A percentile compares a stretch with the other conserved stretches of the same genome.
Evolutionary conservation across 495 filamentous ascomycete genomes (phyloP).

Genomic region (Pyrenula aspistea): DNA sequence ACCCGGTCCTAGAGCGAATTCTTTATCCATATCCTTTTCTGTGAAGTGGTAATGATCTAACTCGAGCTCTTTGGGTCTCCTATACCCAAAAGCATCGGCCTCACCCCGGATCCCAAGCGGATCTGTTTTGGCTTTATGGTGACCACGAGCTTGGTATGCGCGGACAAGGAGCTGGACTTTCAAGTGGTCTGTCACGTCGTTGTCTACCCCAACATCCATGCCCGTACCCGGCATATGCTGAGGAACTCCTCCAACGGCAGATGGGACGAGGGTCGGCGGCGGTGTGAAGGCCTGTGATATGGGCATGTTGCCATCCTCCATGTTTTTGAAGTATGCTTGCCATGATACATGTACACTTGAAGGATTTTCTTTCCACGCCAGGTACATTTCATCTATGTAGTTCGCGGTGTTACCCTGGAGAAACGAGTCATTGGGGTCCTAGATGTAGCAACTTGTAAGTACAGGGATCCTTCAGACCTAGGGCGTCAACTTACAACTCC

Average conservation of each 20-base stretch:
- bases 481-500: constrained; percentile 33
- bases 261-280: constrained; percentile 80
- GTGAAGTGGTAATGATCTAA: constrained; percentile 90
- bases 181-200: constrained; percentile 89
- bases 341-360: constrained; percentile 93
- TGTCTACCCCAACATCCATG: constrained; percentile 53
- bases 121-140: constrained; percentile 96
- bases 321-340: constrained; percentile 99
- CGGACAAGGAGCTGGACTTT: constrained; percentile 95
- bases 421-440: constrained; percentile 90
- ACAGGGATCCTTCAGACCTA: constrained; percentile 2
- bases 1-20: constrained; percentile 86
- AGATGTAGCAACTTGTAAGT: constrained; percentile 7
- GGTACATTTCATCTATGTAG: constrained; percentile 99
- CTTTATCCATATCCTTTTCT: constrained; percentile 85
- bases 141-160: constrained; percentile 94
- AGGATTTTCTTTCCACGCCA: constrained; percentile 91
- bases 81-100: constrained; percentile 74
- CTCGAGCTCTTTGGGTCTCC: constrained; percentile 82
- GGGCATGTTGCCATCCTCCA: constrained; percentile 96
- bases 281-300: constrained; percentile 93
- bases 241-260: constrained; percentile 66
- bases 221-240: constrained; percentile 58
- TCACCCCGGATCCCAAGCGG: constrained; percentile 86
- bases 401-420: constrained; percentile 89